Percentiles rank a stretch among this genome's conserved stretches.
Evolutionary conservation across 805 yeast species (phyloP).

Genomic region (Torulaspora gathmanii): DNA sequence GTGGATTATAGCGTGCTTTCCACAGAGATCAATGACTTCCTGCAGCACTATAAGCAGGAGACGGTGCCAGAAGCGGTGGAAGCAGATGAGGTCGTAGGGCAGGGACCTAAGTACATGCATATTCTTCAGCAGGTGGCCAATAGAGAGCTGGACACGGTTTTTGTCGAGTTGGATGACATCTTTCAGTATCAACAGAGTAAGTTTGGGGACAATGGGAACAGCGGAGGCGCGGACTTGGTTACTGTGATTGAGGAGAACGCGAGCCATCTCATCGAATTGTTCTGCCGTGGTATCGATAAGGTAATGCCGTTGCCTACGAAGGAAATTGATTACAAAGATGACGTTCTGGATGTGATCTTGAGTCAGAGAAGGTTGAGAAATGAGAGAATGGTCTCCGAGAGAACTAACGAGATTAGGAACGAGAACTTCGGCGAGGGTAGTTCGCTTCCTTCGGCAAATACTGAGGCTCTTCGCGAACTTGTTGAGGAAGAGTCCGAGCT

Average conservation of each 20-base stretch:
- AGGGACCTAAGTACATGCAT: constrained; percentile 70
- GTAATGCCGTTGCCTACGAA: constrained; percentile 80
- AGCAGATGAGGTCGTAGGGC: constrained; percentile 33
- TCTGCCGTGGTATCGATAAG: constrained; percentile 69
- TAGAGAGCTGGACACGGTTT: constrained; percentile 64
- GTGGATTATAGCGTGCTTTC: constrained; percentile 68
- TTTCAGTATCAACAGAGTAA: constrained; percentile 56
- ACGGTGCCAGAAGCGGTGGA: constrained; percentile 13
- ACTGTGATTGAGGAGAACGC: constrained; percentile 61
- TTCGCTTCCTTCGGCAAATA: constrained; percentile 23
- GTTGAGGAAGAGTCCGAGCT: constrained; percentile 43
- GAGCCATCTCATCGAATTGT: constrained; percentile 70
- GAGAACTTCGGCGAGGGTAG: constrained; percentile 34
- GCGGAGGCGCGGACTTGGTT: constrained; percentile 29
- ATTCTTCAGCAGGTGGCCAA: constrained; percentile 77
- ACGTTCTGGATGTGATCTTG: constrained; percentile 86
- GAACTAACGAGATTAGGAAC: constrained; percentile 54
- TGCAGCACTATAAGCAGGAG: constrained; percentile 55
- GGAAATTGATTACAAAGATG: constrained; percentile 75
- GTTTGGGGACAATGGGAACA: constrained; percentile 22
- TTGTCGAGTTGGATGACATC: constrained; percentile 81
- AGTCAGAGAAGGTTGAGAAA: constrained; percentile 87
- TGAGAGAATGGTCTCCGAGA: constrained; percentile 62
- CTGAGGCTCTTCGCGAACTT: constrained; percentile 33
- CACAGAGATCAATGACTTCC: constrained; percentile 56